Evolutionary conservation across 148 eudicot genomes (phyloP).

Genomic region (Chenopodium quinoa): DNA sequence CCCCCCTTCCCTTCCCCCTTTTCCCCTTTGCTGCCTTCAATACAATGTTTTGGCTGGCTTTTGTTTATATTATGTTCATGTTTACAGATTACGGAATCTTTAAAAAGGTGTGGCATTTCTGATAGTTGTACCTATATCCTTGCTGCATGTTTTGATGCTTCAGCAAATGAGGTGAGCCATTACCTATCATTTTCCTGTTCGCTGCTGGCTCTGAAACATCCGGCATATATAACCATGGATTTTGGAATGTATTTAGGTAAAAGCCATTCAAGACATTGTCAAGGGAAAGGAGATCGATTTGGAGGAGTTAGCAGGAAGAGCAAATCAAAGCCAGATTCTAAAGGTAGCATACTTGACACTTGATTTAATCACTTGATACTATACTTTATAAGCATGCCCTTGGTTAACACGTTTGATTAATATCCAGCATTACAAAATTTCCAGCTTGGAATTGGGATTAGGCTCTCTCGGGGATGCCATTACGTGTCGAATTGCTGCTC

Average conservation of each 20-base stretch:
- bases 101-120: conserved; percentile 90
- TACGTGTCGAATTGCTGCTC: conserved; percentile 82
- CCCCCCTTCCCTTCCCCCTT: background rate
- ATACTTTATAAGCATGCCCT: background rate
- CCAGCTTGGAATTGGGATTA: conserved; percentile 58
- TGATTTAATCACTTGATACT: background rate
- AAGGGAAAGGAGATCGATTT: conserved; percentile 73
- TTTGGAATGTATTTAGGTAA: conserved; percentile 4
- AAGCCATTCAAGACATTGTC: conserved; percentile 12
- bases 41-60: background rate
- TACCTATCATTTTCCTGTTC: background rate
- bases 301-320: conserved; percentile 65
- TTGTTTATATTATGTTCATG: background rate
- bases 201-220: background rate
- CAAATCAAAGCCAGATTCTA: conserved; percentile 65
- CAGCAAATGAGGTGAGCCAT: conserved; percentile 65
- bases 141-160: conserved; percentile 77
- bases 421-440: conserved; percentile 77
- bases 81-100: conserved; percentile 78
- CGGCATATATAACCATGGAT: background rate
- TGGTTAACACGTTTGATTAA: background rate
- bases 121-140: conserved; percentile 71
- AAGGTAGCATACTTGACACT: conserved; percentile 48
- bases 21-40: background rate
- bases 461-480: conserved; percentile 81